Evolutionary conservation across 202 grass and related monocot genomes (phyloP), one percentile per base, ranked within the genome.

Genomic region (Schoenoplectus tabernaemontani): DNA sequence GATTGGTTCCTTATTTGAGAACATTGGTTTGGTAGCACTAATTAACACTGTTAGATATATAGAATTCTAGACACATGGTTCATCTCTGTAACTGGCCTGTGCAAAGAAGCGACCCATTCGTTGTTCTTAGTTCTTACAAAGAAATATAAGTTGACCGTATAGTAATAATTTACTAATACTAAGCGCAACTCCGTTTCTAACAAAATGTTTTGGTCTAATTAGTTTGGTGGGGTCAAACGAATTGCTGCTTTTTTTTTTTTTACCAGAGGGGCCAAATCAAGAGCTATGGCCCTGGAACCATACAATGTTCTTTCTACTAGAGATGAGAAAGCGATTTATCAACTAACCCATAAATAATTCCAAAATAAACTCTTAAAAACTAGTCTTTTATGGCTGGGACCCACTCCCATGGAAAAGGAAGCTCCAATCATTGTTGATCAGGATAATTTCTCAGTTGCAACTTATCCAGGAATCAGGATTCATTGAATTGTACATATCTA

Each of bases 371-470:
- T 39, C 42, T 44, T n/a, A n/a, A 3, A 30, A 71, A 71, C 42
- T 68, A 11, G n/a, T 10, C 64, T 68, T 68, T 68, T n/a, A 43
- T 43, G 22, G 34, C 10, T 7, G 2, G 20, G 41, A 28, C 41
- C 38, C 20, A 44, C 23, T 48, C 22, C 20, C 0, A 13, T 39
- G 22, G 16, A 30, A 47, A 71, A 3, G 41, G 5, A 71, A 28
- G 22, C 42, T 71, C 66, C 41, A 70, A 70, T 70, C 66, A 70
- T 71, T 71, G 5, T 71, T 71, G 5, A 71, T 48, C 42, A 71
- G 47, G 66, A 69, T 8, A 69, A 69, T 69, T 68, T 46, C 9
- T 69, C 39, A 3, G 1, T 44, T n/a, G 37, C 37, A 42, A 68
- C 17, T 43, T 68, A 68, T 68, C 38, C n/a, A n/a, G n/a, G n/a